phyloP scores from a whole-genome alignment of 176 grass and related monocot species.

The Triticum timopheevii region DNA sequence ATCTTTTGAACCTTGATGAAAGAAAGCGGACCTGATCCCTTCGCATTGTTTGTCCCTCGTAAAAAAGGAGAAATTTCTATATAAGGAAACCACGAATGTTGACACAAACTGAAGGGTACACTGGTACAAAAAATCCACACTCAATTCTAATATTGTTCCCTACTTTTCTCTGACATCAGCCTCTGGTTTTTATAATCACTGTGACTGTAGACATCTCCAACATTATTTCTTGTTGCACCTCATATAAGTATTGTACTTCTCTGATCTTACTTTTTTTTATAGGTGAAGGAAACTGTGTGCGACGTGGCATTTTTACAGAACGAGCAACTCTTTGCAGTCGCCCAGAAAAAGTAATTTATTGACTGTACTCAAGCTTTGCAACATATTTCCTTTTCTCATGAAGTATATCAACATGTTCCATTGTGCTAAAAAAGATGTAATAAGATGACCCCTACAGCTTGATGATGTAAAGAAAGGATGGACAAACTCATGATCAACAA shows the following conservation, averaged over 20 bases:
- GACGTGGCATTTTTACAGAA: slow-evolving; percentile 87
- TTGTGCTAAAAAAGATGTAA: not conserved
- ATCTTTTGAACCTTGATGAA: not conserved
- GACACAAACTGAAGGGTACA: too few relatives aligned
- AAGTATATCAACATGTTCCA: not conserved
- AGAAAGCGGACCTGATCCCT: not conserved
- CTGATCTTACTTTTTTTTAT: slow-evolving; percentile 25
- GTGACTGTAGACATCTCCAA: not conserved
- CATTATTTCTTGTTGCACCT: not conserved
- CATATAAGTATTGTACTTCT: slow-evolving; percentile 12
- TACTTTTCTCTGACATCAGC: not conserved
- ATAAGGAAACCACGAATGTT: too few relatives aligned
- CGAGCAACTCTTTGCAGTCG: slow-evolving; percentile 83
- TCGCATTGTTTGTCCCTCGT: not conserved
- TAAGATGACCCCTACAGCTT: too few relatives aligned
- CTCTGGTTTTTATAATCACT: not conserved
- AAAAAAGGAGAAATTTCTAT: not conserved
- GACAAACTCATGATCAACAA: too few relatives aligned
- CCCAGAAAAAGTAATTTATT: slow-evolving; percentile 86
- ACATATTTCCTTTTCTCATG: not conserved
- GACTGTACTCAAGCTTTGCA: not conserved
- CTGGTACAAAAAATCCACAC: too few relatives aligned
- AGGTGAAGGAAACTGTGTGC: slow-evolving; percentile 85
- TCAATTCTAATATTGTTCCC: not conserved
- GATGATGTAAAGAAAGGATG: too few relatives aligned